phyloP scores from a whole-genome alignment of 2,329 filamentous ascomycete genomes.

The Paecilomyces variotii region DNA sequence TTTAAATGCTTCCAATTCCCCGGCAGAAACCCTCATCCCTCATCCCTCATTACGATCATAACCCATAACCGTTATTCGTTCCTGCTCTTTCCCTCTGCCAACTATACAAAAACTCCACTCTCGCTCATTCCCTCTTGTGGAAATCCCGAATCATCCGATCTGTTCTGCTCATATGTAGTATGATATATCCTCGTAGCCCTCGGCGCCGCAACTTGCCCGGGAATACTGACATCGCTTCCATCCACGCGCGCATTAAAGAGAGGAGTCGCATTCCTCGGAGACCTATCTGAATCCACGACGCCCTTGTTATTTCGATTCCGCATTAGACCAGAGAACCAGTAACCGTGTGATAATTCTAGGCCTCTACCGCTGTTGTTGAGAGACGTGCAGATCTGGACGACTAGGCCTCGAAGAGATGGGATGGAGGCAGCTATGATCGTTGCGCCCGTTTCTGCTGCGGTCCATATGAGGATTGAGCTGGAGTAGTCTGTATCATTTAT shows the following conservation, averaged over 20 bases:
- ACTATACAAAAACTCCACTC: not conserved
- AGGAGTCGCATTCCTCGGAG: not conserved
- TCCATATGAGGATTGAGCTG: constrained; percentile 17
- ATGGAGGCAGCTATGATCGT: constrained; percentile 22
- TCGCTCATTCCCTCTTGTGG: not conserved
- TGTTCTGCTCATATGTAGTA: not conserved
- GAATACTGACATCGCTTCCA: not conserved
- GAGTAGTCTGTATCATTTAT: constrained; percentile 10
- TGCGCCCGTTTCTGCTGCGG: constrained; percentile 19
- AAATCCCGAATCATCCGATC: not conserved
- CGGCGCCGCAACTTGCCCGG: not conserved
- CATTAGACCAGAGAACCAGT: not conserved
- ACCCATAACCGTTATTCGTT: not conserved
- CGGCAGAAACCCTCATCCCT: not conserved
- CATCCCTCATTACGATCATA: not conserved
- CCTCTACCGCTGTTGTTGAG: not conserved
- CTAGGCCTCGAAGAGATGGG: constrained; percentile 20
- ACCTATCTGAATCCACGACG: not conserved
- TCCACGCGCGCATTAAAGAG: not conserved
- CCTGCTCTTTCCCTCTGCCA: not conserved
- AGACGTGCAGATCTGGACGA: constrained; percentile 5
- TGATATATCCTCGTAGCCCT: not conserved
- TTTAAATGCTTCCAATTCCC: not conserved
- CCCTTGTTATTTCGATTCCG: not conserved
- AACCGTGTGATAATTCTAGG: not conserved